Base-by-base conservation (phyloP, 768 basidiomycete genomes). In the Dioszegia aurantiaca region DNA sequence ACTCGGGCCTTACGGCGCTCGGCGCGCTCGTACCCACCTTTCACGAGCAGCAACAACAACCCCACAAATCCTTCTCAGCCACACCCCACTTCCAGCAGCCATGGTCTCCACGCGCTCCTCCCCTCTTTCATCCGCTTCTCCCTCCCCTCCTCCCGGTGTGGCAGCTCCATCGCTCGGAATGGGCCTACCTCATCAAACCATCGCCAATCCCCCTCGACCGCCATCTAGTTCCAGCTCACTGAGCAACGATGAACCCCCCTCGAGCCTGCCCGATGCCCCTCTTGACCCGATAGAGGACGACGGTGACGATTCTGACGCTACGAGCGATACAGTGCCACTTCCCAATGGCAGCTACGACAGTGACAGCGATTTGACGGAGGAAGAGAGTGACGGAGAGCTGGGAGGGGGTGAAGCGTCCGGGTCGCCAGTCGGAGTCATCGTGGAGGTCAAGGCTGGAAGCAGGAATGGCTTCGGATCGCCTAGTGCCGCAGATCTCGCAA, bases 361-460 rank as follows among this genome's bases (percentile, higher is more conserved):
- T 26, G 60, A 54, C 40, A 55, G 40, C n/a, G 48, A 56, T 31
- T n/a, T 37, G 48, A 47, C 47, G 49, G 61, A 59, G 10, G 46
- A 37, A 27, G 52, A 55, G 19, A 59, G 52, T 4, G 59, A 60
- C 9, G 55, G 46, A 14, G 58, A 52, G 8, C 42, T 53, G 40
- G 56, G 47, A 49, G 49, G 31, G 28, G 40, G 27, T 12, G 59
- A n/a, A 17, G 24, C 40, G 4, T 14, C n/a, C 3, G 51, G 37
- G 17, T 33, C 48, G 11, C 48, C 48, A 19, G 19, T 36, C n/a
- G 48, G 48, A 5, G 37, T 49, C n/a, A n/a, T n/a, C n/a, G n/a
- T n/a, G n/a, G n/a, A n/a, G n/a, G n/a, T n/a, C n/a, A n/a, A n/a
- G n/a, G n/a, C n/a, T n/a, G n/a, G n/a, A n/a, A n/a, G n/a, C n/a